Percentiles rank a stretch among this genome's conserved stretches.
These are phyloP conservation scores for Senna siamea DNA, from an alignment of 306 rosid genomes.

Conservation along the genomic window DNA sequence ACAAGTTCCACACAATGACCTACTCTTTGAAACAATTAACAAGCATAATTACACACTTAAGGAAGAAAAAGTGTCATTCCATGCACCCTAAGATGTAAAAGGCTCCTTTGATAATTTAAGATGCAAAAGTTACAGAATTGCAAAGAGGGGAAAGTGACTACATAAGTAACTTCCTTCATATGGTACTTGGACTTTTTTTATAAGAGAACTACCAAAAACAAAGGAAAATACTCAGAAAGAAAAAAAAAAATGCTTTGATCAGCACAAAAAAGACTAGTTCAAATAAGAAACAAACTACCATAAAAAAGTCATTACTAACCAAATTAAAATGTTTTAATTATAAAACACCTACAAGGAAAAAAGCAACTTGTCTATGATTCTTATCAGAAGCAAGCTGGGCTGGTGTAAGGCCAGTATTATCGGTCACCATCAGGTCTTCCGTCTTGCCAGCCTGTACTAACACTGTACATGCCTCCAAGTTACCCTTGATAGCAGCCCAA, in stretches of 20 bases:
- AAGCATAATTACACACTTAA: conserved; percentile 14
- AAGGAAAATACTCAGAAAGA: too few relatives aligned
- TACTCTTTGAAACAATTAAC: conserved; percentile 19
- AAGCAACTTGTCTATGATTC: conserved; percentile 98
- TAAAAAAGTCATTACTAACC: conserved; percentile 42
- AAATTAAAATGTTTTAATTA: conserved; percentile 50
- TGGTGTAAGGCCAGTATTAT: conserved; percentile 95
- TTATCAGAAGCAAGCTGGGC: conserved; percentile 98
- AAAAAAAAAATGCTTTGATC: too few relatives aligned
- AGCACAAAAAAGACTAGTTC: too few relatives aligned
- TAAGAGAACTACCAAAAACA: too few relatives aligned
- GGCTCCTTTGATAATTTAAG: too few relatives aligned
- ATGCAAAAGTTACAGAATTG: too few relatives aligned
- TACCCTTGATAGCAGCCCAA: conserved; percentile 98
- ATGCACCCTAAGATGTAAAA: not conserved
- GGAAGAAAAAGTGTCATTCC: too few relatives aligned
- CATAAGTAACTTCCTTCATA: too few relatives aligned
- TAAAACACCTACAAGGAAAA: conserved; percentile 93
- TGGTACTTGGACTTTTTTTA: too few relatives aligned
- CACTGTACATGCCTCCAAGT: conserved; percentile 97
- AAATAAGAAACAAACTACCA: not conserved
- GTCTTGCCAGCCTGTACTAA: conserved; percentile 98
- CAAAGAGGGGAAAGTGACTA: too few relatives aligned
- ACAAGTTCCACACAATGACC: conserved; percentile 23
- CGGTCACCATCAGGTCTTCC: conserved; percentile 90